Base-by-base conservation (phyloP, 2,329 filamentous ascomycete species). In the Aureobasidium sp. region DNA sequence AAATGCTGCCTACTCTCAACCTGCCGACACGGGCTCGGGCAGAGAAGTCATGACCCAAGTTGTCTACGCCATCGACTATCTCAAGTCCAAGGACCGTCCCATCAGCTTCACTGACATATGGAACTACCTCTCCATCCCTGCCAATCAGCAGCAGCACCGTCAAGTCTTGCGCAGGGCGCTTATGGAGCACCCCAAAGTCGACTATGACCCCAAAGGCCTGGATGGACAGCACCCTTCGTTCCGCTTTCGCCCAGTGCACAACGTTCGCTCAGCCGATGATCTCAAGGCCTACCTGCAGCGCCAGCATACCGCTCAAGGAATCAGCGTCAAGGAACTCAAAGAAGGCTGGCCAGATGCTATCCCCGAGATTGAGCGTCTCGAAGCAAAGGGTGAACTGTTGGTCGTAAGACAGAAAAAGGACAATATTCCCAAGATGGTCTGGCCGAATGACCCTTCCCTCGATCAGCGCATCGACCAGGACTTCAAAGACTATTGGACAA, bases 401-500 rank as follows among this genome's bases (percentile, higher is more conserved):
- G 90, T 97, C 6, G 89, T 90, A 27, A 85, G 92, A 64, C 92
- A 92, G 61, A 95, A 94, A 77, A 97, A 97, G 78, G 93, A 97
- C 73, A 88, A 89, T 70, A 84, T 89, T 67, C 87, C 93, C 2
- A 86, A 87, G 68, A 90, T 88, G 78, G 86, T 99, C 59, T 97
- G 92, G 91, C 82, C 87, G 58, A 90, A 99, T 73, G 90, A 96
- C 68, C 84, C 91, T 61, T 66, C 50, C 44, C 64, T 59, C 63
- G 57, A 32, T 13, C 83, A 91, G 71, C 73, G 78, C 39, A 86
- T 97, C 67, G 91, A 97, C 70, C 77, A 83, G 9, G 91, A 96
- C 73, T 97, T 97, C 73, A 82, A 87, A 72, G 78, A 79, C 63
- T 88, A 93, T 76, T 99, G 92, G 91, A 82, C 88, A 65, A 88